Evolutionary conservation across 129 eudicot genomes (phyloP), one percentile per base, ranked within the genome.

Genomic region (Apium graveolens): DNA sequence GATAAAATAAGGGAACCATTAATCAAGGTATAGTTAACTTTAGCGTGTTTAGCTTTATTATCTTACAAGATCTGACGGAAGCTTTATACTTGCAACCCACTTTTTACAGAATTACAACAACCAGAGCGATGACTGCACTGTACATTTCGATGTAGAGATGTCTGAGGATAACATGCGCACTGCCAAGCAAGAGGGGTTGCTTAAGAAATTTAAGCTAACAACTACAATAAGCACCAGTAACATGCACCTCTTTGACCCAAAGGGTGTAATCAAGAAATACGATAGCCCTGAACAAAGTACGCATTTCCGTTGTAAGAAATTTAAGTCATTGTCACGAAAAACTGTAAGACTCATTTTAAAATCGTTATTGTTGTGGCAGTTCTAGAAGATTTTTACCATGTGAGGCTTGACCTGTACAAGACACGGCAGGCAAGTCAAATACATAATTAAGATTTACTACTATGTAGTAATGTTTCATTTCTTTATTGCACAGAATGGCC

Each of bases 221-320:
- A 91, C 90, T 18, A 77, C 83, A 18, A 88, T 95, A 75, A 90
- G 90, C 90, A 95, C 94, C 18, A 86, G 90, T 48, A 95, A 95
- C 83, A 95, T 95, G 98, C 98, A 95, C 79, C 88, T 95, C 31
- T 95, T 95, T 82, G 96, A 95, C 79, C 49, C 91, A 10, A 84
- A 87, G 29, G 97, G 97, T 39, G 86, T 85, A 14, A 91, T 94
- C 48, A 91, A 90, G 91, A 91, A 88, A 83, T 94, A 95, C 79
- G 97, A 91, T 44, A 79, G 82, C 62, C 92, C 98, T 75, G 98
- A 93, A 84, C 91, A 93, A 81, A 91, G 97, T 91, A 90, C 13
- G 96, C 41, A 12, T 0, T 72, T 70, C 16, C 7, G 32, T 41
- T 39, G 13, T 24, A 72, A 12, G 27, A 41, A 41, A 20, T n/a